Percentiles rank a stretch among this genome's conserved stretches.
Conservation (phyloP, 768 basidiomycete species). For the Boletellus sp. region DNA sequence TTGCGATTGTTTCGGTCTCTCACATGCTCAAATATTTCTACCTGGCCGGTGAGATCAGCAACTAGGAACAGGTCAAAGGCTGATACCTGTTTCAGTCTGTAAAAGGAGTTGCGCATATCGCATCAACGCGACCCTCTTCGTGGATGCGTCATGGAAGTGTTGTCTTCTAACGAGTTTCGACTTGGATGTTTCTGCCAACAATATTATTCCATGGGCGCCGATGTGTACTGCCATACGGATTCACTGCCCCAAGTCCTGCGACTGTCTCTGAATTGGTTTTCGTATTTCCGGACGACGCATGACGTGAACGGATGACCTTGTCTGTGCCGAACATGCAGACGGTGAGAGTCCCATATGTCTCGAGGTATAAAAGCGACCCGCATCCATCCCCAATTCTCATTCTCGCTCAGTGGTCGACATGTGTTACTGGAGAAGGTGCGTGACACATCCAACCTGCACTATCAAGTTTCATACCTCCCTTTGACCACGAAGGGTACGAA, state of each 20-base stretch:
- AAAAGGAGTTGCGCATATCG: slow-evolving; percentile 11
- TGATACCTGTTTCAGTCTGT: slow-evolving; percentile 31
- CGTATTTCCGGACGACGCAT: slow-evolving; percentile 21
- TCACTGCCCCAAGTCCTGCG: slow-evolving; percentile 27
- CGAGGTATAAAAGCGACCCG: slow-evolving; percentile 28
- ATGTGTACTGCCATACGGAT: slow-evolving; percentile 15
- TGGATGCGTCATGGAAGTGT: slow-evolving; percentile 30
- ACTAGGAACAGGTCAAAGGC: slow-evolving; percentile 24
- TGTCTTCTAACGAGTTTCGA: slow-evolving; percentile 29
- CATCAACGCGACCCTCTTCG: slow-evolving; percentile 19
- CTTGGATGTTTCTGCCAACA: slow-evolving; percentile 26
- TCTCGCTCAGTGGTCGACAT: slow-evolving; percentile 31
- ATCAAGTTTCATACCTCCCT: slow-evolving; percentile 17
- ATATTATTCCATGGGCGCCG: slow-evolving; percentile 12
- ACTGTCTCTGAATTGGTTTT: slow-evolving; percentile 26
- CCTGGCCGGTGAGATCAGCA: slow-evolving; percentile 18
- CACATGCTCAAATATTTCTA: slow-evolving; percentile 23
- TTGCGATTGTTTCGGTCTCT: slow-evolving; percentile 10
- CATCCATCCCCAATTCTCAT: neutral
- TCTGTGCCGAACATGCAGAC: slow-evolving; percentile 16
- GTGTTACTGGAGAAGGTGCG: slow-evolving; percentile 63
- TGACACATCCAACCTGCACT: slow-evolving; percentile 1
- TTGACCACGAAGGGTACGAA: slow-evolving; percentile 45
- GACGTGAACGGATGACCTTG: slow-evolving; percentile 26
- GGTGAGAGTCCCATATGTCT: slow-evolving; percentile 21